phyloP scores from a whole-genome alignment of 2,329 filamentous ascomycete species.

The Xylariales sp. region DNA sequence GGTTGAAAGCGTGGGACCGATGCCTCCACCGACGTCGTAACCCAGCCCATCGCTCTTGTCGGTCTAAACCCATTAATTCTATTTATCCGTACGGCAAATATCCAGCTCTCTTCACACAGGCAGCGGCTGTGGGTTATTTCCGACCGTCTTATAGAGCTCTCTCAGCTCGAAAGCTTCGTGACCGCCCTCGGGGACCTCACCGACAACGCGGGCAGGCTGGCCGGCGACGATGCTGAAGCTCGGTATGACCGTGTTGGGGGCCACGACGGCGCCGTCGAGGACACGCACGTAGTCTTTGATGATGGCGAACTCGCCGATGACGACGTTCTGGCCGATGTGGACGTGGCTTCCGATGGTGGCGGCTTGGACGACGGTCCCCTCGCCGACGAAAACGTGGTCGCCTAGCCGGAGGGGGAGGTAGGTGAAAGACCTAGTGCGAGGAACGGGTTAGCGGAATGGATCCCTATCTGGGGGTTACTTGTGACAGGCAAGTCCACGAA shows the following conservation, averaged over 20 bases:
- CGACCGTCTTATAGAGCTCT: slow-evolving; percentile 72
- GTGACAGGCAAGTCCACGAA: slow-evolving; percentile 43
- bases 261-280: slow-evolving; percentile 84
- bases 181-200: slow-evolving; percentile 80
- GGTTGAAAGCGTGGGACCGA: neutral
- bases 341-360: slow-evolving; percentile 88
- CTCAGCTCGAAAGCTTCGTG: slow-evolving; percentile 73
- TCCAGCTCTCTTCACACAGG: slow-evolving; percentile 47
- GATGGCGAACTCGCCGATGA: slow-evolving; percentile 87
- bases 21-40: neutral
- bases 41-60: neutral
- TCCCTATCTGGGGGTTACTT: no score
- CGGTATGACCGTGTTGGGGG: slow-evolving; percentile 89
- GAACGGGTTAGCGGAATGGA: neutral
- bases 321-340: slow-evolving; percentile 80
- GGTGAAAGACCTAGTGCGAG: slow-evolving; percentile 65
- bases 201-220: slow-evolving; percentile 80
- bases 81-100: neutral
- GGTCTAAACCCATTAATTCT: neutral
- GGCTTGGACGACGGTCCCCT: slow-evolving; percentile 80
- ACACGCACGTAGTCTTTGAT: slow-evolving; percentile 94
- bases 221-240: slow-evolving; percentile 94
- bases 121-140: slow-evolving; percentile 63
- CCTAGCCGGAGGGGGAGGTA: slow-evolving; percentile 93
- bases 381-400: slow-evolving; percentile 92